Evolutionary conservation across 306 rosid species (phyloP).

Genomic region (Quercus alba): DNA sequence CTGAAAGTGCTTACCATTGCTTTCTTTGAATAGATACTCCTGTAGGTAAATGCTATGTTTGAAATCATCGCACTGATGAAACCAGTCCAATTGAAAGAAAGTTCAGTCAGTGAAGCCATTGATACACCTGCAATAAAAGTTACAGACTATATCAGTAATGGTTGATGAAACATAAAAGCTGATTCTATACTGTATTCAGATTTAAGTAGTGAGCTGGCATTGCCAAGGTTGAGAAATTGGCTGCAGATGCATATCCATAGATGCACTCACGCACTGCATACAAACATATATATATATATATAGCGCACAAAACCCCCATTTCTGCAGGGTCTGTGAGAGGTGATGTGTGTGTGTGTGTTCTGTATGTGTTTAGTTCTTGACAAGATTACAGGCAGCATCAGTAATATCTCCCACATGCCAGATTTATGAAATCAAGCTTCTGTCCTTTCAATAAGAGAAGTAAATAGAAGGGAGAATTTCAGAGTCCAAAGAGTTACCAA

Average conservation of each 20-base stretch:
- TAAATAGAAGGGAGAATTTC: not conserved
- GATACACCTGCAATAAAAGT: conserved; percentile 68
- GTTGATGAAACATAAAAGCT: not conserved
- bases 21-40: conserved; percentile 83
- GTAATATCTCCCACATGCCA: not conserved
- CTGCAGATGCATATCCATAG: not conserved
- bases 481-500: conserved; percentile 47
- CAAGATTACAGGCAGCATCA: not conserved
- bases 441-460: not conserved
- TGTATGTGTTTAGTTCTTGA: not conserved
- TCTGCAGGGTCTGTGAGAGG: no score
- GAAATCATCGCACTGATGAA: conserved; percentile 94
- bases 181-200: not conserved
- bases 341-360: no score
- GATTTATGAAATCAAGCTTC: not conserved
- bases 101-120: conserved; percentile 94
- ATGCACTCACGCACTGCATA: not conserved
- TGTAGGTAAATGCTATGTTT: conserved; percentile 85
- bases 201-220: not conserved
- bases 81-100: conserved; percentile 91
- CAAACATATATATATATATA: not conserved
- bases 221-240: not conserved
- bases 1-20: conserved; percentile 56
- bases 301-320: no score
- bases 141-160: conserved; percentile 5